These are phyloP conservation scores for Pyricularia grisea DNA, from an alignment of 2,329 filamentous ascomycete genomes.

Conservation along the genomic window DNA sequence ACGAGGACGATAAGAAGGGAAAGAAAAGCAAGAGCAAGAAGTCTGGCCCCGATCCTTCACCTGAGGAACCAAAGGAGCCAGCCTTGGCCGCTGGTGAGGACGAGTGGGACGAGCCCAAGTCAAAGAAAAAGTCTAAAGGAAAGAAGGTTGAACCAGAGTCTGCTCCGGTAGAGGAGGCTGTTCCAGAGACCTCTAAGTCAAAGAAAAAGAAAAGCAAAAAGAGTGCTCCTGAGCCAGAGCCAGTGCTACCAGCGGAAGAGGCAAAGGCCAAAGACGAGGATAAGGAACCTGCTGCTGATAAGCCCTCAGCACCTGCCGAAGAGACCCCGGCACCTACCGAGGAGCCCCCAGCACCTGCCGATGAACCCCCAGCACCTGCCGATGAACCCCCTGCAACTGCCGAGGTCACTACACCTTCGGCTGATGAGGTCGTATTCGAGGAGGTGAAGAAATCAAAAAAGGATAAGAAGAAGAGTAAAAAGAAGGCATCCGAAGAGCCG, in stretches of 20 bases:
- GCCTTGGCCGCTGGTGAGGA: not conserved
- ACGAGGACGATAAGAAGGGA: constrained; percentile 3
- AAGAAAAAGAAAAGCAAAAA: constrained; percentile 8
- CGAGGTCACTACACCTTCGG: not conserved
- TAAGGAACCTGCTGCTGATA: not conserved
- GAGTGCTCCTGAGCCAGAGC: not conserved
- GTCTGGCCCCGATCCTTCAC: not conserved
- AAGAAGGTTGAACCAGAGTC: not conserved
- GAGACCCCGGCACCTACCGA: not conserved
- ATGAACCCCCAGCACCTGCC: not conserved
- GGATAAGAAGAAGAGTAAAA: not conserved
- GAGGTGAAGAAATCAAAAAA: not conserved
- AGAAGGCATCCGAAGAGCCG: not conserved
- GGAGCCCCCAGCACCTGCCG: no score
- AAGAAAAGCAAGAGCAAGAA: constrained; percentile 7
- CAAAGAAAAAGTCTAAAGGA: not conserved
- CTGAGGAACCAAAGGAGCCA: not conserved
- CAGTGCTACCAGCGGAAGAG: not conserved
- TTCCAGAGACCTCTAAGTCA: not conserved
- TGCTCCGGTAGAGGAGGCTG: not conserved
- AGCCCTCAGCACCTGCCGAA: not conserved
- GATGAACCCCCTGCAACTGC: not conserved
- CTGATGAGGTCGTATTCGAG: not conserved
- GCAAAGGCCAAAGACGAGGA: not conserved
- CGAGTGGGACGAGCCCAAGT: not conserved